Evolutionary conservation across 108 stramenopile genomes (phyloP).

Genomic region (Cyclostephanos tholiformis): DNA sequence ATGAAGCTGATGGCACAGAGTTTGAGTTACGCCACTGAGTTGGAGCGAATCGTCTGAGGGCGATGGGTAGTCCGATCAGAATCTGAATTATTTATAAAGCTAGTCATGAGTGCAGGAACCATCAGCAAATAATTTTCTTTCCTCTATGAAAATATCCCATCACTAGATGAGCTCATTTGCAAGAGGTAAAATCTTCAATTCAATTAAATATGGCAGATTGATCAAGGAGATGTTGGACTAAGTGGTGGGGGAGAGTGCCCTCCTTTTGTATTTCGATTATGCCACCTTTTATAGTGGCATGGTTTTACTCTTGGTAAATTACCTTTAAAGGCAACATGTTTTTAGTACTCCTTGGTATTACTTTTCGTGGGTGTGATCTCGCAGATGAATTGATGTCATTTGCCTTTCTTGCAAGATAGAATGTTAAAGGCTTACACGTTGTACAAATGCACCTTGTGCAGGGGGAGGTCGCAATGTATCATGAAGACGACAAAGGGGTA

Average conservation of each 20-base stretch:
- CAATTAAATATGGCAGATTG: neutral
- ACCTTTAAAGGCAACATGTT: too few species aligned
- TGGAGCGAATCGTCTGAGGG: conserved; percentile 88
- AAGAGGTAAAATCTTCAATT: neutral
- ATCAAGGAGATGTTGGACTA: neutral
- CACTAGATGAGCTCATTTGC: neutral
- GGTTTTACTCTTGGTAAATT: too few species aligned
- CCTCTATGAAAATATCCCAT: neutral
- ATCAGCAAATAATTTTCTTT: neutral
- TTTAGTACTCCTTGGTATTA: too few species aligned
- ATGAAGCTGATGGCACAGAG: conserved; percentile 83
- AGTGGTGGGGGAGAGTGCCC: neutral
- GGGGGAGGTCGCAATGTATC: too few species aligned
- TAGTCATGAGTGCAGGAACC: neutral
- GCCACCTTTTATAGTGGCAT: too few species aligned
- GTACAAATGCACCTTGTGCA: too few species aligned
- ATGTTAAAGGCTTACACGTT: too few species aligned
- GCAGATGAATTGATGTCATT: too few species aligned
- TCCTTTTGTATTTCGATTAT: too few species aligned
- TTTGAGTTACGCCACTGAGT: conserved; percentile 88
- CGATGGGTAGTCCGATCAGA: neutral
- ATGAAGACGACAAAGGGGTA: neutral
- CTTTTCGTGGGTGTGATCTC: too few species aligned
- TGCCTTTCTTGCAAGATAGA: too few species aligned
- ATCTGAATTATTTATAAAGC: neutral